A percentile compares a stretch with the other conserved stretches of the same genome.
phyloP scores from a whole-genome alignment of 2,329 filamentous ascomycete species.

The Claviceps sp. region DNA sequence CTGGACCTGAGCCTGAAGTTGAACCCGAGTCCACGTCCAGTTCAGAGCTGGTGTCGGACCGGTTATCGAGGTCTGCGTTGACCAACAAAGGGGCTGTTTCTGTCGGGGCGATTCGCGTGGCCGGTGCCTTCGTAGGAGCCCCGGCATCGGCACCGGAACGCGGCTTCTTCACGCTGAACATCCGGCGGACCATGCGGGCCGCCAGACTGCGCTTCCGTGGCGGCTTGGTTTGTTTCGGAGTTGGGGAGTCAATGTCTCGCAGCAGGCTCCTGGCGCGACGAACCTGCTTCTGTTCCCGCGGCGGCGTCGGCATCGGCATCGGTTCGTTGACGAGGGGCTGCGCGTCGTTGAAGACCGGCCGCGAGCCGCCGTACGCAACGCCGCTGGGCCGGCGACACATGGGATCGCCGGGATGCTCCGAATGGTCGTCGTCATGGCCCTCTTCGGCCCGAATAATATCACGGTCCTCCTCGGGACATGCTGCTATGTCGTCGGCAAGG shows the following conservation, averaged over 20 bases:
- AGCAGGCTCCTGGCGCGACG: conserved; percentile 46
- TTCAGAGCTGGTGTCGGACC: too few species aligned
- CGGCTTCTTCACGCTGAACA: conserved; percentile 47
- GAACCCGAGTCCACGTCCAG: conserved; percentile 8
- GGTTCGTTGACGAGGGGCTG: conserved; percentile 29
- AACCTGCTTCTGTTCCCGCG: conserved; percentile 41
- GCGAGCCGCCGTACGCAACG: conserved; percentile 57
- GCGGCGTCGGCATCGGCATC: conserved; percentile 23
- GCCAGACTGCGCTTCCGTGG: conserved; percentile 21
- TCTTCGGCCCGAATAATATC: conserved; percentile 17
- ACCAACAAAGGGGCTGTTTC: conserved; percentile 31
- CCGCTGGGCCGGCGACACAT: conserved; percentile 66
- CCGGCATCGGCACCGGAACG: neutral
- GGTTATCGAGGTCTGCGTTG: conserved; percentile 9
- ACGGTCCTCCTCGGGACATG: conserved; percentile 46
- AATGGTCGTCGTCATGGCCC: conserved; percentile 14
- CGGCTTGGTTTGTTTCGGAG: conserved; percentile 36
- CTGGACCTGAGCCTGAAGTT: conserved; percentile 15
- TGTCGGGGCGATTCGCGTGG: conserved; percentile 20
- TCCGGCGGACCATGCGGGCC: conserved; percentile 28
- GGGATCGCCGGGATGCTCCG: conserved; percentile 29
- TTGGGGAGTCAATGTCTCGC: conserved; percentile 51
- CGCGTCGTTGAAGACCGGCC: conserved; percentile 57
- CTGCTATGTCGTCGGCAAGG: conserved; percentile 52
- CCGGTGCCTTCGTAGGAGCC: neutral